Evolutionary conservation across 306 rosid species (phyloP), one percentile per base, ranked within the genome.

Genomic region (Cucumis hystrix): DNA sequence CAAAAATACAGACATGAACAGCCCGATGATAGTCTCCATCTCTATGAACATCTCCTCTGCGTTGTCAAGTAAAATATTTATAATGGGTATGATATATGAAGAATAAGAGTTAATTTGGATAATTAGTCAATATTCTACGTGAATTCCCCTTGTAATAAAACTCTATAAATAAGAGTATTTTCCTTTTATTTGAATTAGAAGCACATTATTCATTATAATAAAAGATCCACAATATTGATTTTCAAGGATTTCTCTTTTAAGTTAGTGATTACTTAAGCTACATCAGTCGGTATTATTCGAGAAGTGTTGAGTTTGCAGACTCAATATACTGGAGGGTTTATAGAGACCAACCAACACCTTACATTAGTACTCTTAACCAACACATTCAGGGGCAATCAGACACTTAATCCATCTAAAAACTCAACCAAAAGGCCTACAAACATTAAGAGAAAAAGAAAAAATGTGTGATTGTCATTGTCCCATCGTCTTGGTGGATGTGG

Each of bases 21-120:
- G 92, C 93, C 58, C 96, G 85, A 79, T 95, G 98, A 87, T 92
- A 95, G 83, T 92, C 97, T 65, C 98, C 98, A 59, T 95, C 96
- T 64, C 92, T 88, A 87, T 90, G 98, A 81, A 92, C 92, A 45
- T 80, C 84, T 41, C 88, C 84, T 78, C 98, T 93, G 74, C 4
- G 51, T 51, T 28, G 23, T 7, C 60, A 23, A 72, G 41, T 15
- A 28, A 72, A 47, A 23, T 45, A 23, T 70, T 71, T 49, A 52
- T 25, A 37, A 47, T 13, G 39, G 59, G 6, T 21, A 45, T 23
- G 33, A 30, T 30, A 2, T 1, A 30, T 0, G 33, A 23, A 23
- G 25, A 23, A 23, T 33, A 33, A 5, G 37, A 5, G 37, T 33
- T 33, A 33, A 33, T 33, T 33, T 4, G 5, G 37, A 33, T 33